A percentile compares a stretch with the other conserved stretches of the same genome.
Evolutionary conservation across 2,329 filamentous ascomycete genomes (phyloP).

Genomic region (Phialophora verrucosa): DNA sequence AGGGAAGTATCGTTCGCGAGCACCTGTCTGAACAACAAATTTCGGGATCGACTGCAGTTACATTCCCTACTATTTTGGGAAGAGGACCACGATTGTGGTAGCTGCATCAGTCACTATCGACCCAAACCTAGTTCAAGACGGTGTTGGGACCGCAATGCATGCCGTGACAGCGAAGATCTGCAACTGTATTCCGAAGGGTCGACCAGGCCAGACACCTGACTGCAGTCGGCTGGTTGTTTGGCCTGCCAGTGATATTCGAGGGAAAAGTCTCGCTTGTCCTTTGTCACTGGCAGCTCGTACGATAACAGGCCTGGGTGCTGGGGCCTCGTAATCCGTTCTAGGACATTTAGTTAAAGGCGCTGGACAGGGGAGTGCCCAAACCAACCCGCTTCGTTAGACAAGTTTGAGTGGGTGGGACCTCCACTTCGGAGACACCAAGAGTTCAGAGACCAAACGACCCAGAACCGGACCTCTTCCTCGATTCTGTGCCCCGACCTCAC

Average conservation of each 20-base stretch:
- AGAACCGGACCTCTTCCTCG: conserved; percentile 13
- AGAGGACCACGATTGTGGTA: background rate
- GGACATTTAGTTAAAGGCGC: conserved; percentile 11
- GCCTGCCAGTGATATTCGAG: background rate
- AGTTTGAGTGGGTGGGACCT: conserved; percentile 3
- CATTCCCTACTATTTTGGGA: background rate
- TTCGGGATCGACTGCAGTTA: conserved; percentile 3
- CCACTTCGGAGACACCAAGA: conserved; percentile 3
- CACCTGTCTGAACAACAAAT: conserved; percentile 3
- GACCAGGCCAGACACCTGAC: conserved; percentile 6
- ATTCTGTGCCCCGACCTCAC: conserved; percentile 31
- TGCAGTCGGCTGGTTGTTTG: background rate
- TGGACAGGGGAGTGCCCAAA: conserved; percentile 9
- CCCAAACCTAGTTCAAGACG: background rate
- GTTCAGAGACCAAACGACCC: conserved; percentile 1
- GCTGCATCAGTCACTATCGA: background rate
- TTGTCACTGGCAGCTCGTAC: conserved; percentile 11
- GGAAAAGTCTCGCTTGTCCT: conserved; percentile 3
- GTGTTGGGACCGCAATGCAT: background rate
- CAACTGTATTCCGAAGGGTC: background rate
- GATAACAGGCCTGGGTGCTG: background rate
- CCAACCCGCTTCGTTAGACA: conserved; percentile 14
- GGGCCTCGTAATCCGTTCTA: conserved; percentile 2
- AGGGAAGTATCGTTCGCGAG: conserved; percentile 6
- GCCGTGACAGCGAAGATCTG: conserved; percentile 12